phyloP scores from a whole-genome alignment of 495 filamentous ascomycete species.

The Penicillium macrosclerotiorum region DNA sequence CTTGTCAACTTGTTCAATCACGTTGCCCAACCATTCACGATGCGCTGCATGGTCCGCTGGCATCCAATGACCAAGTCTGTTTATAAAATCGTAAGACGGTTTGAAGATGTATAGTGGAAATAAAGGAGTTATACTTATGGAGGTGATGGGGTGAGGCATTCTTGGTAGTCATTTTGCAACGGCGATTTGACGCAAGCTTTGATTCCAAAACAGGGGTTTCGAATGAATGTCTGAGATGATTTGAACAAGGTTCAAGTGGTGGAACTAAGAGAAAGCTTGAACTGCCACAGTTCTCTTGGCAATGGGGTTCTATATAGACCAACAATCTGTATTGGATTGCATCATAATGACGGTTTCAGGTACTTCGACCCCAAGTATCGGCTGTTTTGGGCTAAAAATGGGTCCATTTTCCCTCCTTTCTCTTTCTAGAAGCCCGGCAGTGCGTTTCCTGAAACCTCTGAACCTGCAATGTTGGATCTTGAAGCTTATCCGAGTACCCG shows the following conservation, averaged over 20 bases:
- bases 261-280: constrained; percentile 3
- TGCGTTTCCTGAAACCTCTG: too few relatives aligned
- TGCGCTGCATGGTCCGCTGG: constrained; percentile 28
- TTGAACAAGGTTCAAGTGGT: neutral
- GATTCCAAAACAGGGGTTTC: too few relatives aligned
- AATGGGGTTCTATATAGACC: neutral
- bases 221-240: neutral
- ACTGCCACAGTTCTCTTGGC: constrained; percentile 2
- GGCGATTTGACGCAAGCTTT: too few relatives aligned
- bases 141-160: constrained; percentile 18
- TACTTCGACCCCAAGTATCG: too few relatives aligned
- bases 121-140: constrained; percentile 6
- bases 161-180: neutral
- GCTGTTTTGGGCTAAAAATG: too few relatives aligned
- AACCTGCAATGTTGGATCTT: too few relatives aligned
- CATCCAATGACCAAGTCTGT: constrained; percentile 39
- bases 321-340: neutral
- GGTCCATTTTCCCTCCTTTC: too few relatives aligned
- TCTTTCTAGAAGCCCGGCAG: too few relatives aligned
- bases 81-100: neutral
- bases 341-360: neutral
- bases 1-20: constrained; percentile 33
- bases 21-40: constrained; percentile 33
- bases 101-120: neutral
- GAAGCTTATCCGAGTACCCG: too few relatives aligned